Evolutionary conservation across 2,329 filamentous ascomycete species (phyloP).

Genomic region (Fusarium sp.): DNA sequence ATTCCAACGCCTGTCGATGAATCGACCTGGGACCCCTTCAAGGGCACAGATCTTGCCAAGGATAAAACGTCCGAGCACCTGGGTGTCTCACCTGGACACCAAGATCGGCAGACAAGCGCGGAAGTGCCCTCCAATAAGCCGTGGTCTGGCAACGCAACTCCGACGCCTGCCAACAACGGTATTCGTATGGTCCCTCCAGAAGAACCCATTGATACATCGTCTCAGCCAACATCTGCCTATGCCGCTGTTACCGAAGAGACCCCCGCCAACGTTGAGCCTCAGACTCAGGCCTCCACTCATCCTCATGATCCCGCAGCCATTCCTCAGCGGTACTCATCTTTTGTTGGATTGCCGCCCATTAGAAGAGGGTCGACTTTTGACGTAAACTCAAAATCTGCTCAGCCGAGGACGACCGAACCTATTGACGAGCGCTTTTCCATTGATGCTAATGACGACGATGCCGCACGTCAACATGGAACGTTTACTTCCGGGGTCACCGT

Average conservation of each 20-base stretch:
- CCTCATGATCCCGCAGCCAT: constrained; percentile 34
- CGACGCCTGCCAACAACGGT: constrained; percentile 27
- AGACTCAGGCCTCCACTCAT: constrained; percentile 10
- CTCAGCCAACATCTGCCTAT: constrained; percentile 17
- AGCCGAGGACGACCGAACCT: constrained; percentile 47
- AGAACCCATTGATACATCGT: constrained; percentile 7
- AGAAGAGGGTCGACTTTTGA: constrained; percentile 66
- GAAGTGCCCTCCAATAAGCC: constrained; percentile 19
- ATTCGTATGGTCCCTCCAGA: constrained; percentile 40
- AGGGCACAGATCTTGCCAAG: constrained; percentile 24
- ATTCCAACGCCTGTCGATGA: constrained; percentile 37
- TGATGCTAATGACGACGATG: constrained; percentile 44
- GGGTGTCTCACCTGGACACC: constrained; percentile 11
- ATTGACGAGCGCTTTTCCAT: constrained; percentile 47
- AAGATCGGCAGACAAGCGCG: constrained; percentile 6
- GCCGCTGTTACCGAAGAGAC: not conserved
- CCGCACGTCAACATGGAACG: constrained; percentile 31
- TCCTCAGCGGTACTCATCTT: constrained; percentile 59
- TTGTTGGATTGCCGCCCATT: constrained; percentile 67
- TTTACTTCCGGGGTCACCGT: constrained; percentile 34
- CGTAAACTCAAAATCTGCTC: constrained; percentile 47
- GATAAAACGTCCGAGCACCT: constrained; percentile 22
- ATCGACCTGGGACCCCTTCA: constrained; percentile 39
- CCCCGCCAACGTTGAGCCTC: constrained; percentile 8
- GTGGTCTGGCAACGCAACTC: constrained; percentile 16